A percentile compares a stretch with the other conserved stretches of the same genome.
phyloP scores from a whole-genome alignment of 768 basidiomycete species.

The Termitomyces sp. region DNA sequence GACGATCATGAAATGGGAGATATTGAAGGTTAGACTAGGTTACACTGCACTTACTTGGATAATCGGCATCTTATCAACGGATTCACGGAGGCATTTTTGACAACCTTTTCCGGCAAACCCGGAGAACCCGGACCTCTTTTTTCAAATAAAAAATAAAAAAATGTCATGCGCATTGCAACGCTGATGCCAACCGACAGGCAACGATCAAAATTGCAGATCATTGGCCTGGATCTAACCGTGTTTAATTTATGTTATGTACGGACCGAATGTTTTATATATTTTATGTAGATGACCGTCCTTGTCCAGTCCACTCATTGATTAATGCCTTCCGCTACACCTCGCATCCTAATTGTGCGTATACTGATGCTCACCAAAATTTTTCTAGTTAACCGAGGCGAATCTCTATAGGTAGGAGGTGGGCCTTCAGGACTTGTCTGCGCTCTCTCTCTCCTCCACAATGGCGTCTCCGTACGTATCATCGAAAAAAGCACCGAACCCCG shows the following conservation, averaged over 20 bases:
- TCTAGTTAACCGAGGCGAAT: conserved; percentile 3
- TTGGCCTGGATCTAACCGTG: not conserved
- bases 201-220: conserved; percentile 3
- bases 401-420: conserved; percentile 39
- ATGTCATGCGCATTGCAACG: not conserved
- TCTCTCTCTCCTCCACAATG: conserved; percentile 38
- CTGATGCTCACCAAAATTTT: not conserved
- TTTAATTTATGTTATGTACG: not conserved
- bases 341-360: conserved; percentile 23
- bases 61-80: conserved; percentile 12
- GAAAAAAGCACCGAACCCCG: conserved; percentile 37
- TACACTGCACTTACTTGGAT: not conserved
- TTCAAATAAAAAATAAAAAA: not conserved
- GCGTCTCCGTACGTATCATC: conserved; percentile 47
- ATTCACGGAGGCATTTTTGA: not conserved
- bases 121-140: not conserved
- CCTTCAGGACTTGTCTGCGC: conserved; percentile 44
- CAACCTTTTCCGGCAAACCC: not conserved
- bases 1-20: conserved; percentile 18
- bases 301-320: not conserved
- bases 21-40: conserved; percentile 6
- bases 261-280: conserved; percentile 7
- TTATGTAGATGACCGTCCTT: not conserved
- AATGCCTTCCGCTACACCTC: conserved; percentile 6
- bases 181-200: not conserved